Evolutionary conservation across 148 eudicot species (phyloP).

Genomic region (Oxyria digyna): DNA sequence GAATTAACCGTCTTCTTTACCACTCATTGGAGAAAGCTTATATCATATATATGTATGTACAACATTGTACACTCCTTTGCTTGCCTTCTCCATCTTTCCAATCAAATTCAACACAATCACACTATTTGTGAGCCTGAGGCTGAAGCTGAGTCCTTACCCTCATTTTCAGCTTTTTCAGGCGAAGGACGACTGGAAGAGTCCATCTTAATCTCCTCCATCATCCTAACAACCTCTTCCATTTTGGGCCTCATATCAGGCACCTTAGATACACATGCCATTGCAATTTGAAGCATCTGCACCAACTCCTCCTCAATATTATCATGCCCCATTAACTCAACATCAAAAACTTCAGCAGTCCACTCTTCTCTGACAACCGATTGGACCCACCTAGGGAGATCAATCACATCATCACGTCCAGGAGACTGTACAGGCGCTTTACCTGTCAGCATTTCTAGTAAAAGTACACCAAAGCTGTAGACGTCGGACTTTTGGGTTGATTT

Average conservation of each 20-base stretch:
- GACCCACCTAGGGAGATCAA: constrained; percentile 85
- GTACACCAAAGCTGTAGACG: constrained; percentile 83
- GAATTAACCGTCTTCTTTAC: background rate
- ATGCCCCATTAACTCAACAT: constrained; percentile 54
- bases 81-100: constrained; percentile 1
- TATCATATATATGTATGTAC: background rate
- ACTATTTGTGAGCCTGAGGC: constrained; percentile 16
- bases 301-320: constrained; percentile 81
- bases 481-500: constrained; percentile 70
- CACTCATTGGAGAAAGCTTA: constrained; percentile 1
- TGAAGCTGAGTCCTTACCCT: constrained; percentile 23
- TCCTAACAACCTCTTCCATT: constrained; percentile 61
- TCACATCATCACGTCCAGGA: constrained; percentile 59
- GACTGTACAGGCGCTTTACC: constrained; percentile 75
- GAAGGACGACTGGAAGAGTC: constrained; percentile 43
- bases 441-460: constrained; percentile 77
- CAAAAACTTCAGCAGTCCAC: constrained; percentile 97
- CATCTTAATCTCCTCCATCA: constrained; percentile 63
- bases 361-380: constrained; percentile 94
- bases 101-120: background rate
- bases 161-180: constrained; percentile 43
- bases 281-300: constrained; percentile 93
- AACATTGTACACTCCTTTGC: constrained; percentile 6
- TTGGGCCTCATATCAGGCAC: constrained; percentile 72
- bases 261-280: constrained; percentile 76